Evolutionary conservation across 305 asterid species (phyloP).

Genomic region (Fraxinus angustifolia): DNA sequence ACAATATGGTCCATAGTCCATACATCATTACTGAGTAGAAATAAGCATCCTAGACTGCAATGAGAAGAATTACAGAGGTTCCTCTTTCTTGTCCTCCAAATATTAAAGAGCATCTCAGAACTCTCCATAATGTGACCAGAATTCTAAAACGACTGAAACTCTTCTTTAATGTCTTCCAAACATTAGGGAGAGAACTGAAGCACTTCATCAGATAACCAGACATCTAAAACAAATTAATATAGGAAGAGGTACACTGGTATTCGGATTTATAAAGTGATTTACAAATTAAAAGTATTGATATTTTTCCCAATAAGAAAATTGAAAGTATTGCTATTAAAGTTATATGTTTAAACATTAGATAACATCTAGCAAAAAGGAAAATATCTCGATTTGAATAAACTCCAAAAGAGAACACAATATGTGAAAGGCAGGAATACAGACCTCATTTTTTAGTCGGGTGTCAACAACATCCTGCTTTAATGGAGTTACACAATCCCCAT

Average conservation of each 20-base stretch:
- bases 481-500: constrained; percentile 32
- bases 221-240: constrained; percentile 4
- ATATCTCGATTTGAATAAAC: neutral
- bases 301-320: neutral
- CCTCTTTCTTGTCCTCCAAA: neutral
- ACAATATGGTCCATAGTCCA: neutral
- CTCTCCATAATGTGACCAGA: neutral
- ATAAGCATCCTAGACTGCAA: neutral
- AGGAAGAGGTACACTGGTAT: neutral
- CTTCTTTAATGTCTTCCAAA: neutral
- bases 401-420: constrained; percentile 11
- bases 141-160: neutral
- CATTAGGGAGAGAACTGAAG: constrained; percentile 11
- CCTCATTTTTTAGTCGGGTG: constrained; percentile 58
- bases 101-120: neutral
- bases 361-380: neutral
- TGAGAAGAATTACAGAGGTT: neutral
- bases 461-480: constrained; percentile 33
- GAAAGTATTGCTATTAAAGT: neutral
- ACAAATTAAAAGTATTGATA: neutral
- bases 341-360: neutral
- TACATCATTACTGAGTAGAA: neutral
- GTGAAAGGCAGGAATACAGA: constrained; percentile 26
- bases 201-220: constrained; percentile 6
- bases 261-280: neutral